Conservation (phyloP, 2,329 filamentous ascomycete species). For the Aspergillus sp. region DNA sequence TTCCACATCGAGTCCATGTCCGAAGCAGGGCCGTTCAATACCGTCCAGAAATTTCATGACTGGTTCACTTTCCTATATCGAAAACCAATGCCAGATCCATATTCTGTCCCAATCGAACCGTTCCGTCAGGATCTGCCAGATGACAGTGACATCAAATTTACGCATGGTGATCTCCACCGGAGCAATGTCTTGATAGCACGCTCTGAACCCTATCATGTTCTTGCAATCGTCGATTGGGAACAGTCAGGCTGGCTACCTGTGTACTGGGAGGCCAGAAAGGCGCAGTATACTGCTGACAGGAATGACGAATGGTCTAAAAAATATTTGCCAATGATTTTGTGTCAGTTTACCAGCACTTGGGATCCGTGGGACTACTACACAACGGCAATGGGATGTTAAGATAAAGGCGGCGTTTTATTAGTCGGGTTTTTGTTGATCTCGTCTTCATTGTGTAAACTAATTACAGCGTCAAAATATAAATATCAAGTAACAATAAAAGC, state of each 20-base stretch:
- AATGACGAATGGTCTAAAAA: conserved; percentile 17
- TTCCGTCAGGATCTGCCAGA: conserved; percentile 23
- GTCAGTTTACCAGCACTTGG: conserved; percentile 17
- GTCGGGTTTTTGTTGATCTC: too few relatives aligned
- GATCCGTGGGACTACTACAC: conserved; percentile 26
- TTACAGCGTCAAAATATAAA: too few relatives aligned
- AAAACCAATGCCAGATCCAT: conserved; percentile 16
- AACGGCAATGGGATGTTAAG: conserved; percentile 11
- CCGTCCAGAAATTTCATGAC: conserved; percentile 24
- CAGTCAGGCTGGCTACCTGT: conserved; percentile 25
- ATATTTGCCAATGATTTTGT: conserved; percentile 25
- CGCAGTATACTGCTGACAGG: conserved; percentile 13
- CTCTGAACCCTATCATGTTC: conserved; percentile 10
- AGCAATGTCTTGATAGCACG: conserved; percentile 25
- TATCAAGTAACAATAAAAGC: too few relatives aligned
- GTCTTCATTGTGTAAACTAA: too few relatives aligned
- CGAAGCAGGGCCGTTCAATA: conserved; percentile 22
- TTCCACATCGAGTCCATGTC: conserved; percentile 10
- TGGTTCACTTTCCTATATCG: conserved; percentile 22
- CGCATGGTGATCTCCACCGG: conserved; percentile 28
- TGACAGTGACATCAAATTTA: conserved; percentile 25
- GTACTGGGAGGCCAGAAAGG: conserved; percentile 27
- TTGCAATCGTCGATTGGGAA: conserved; percentile 25
- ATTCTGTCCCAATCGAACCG: conserved; percentile 18
- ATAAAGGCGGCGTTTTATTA: too few relatives aligned